phyloP scores from a whole-genome alignment of 1,139 yeast species.

The Pneumocystis sp. region DNA sequence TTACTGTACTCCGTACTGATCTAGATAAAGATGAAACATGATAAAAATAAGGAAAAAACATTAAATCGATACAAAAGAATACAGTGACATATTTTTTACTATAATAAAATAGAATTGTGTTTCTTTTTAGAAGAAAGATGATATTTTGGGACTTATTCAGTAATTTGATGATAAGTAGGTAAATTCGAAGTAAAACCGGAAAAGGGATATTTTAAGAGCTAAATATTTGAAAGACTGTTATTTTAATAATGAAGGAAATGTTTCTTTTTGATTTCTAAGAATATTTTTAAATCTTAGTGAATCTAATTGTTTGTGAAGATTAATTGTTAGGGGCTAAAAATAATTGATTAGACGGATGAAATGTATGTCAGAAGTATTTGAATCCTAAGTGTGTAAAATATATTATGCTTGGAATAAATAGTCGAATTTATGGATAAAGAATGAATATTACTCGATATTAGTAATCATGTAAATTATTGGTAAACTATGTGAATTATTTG shows the following conservation, averaged over 20 bases:
- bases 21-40: too few relatives aligned
- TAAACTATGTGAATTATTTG: neutral
- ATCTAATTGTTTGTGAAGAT: neutral
- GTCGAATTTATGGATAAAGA: neutral
- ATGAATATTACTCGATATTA: neutral
- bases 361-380: neutral
- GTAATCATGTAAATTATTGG: neutral
- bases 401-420: slow-evolving; percentile 14
- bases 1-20: too few relatives aligned
- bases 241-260: too few relatives aligned
- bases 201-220: neutral
- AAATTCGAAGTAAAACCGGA: too few relatives aligned
- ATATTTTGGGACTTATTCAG: too few relatives aligned
- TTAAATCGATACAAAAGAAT: too few relatives aligned
- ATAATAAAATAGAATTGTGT: too few relatives aligned
- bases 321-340: neutral
- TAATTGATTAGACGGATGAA: neutral
- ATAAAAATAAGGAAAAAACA: too few relatives aligned
- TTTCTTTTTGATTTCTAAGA: neutral
- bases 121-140: too few relatives aligned
- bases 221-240: neutral
- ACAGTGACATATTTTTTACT: too few relatives aligned
- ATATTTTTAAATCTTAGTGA: too few relatives aligned
- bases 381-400: neutral
- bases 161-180: too few relatives aligned